Evolutionary conservation across 2,329 filamentous ascomycete species (phyloP).

Genomic region (Corynespora cassiicola): DNA sequence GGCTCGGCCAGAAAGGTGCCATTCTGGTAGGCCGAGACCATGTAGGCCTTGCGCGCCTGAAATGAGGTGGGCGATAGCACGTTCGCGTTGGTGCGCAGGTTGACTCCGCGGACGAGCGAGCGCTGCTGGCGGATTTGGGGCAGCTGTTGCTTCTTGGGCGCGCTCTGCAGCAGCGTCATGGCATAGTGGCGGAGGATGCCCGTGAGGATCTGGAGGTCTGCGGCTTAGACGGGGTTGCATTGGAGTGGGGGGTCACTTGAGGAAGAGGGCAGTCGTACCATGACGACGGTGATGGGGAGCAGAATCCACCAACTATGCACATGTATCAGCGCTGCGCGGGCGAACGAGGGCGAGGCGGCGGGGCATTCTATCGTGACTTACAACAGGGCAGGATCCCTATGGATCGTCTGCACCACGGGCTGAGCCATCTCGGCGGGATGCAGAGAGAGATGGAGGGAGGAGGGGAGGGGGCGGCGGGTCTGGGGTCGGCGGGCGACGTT

Average conservation of each 20-base stretch:
- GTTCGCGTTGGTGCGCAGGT: slow-evolving; percentile 81
- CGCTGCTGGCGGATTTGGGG: slow-evolving; percentile 83
- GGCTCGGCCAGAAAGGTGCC: slow-evolving; percentile 91
- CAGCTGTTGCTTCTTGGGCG: slow-evolving; percentile 82
- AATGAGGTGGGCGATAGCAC: slow-evolving; percentile 81
- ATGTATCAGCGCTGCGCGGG: slow-evolving; percentile 1
- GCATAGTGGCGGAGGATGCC: slow-evolving; percentile 96
- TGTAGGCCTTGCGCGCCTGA: slow-evolving; percentile 77
- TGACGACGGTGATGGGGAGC: slow-evolving; percentile 94
- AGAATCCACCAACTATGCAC: slow-evolving; percentile 92
- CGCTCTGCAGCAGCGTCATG: slow-evolving; percentile 83
- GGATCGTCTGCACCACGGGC: slow-evolving; percentile 90
- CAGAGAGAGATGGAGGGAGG: slow-evolving; percentile 18
- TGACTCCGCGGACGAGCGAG: slow-evolving; percentile 81
- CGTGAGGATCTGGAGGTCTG: slow-evolving; percentile 74
- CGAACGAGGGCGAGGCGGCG: no score
- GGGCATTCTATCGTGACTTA: slow-evolving; percentile 65
- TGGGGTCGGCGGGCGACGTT: slow-evolving; percentile 18
- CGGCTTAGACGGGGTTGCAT: no score
- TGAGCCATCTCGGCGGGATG: slow-evolving; percentile 73
- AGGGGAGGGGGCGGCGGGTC: slow-evolving; percentile 18
- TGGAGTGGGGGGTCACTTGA: slow-evolving; percentile 26
- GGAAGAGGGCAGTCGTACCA: slow-evolving; percentile 62
- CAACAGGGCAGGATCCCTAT: slow-evolving; percentile 98
- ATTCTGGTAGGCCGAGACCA: slow-evolving; percentile 81